Evolutionary conservation across 148 eudicot genomes (phyloP).

Genomic region (Tetragonia tetragonoides): DNA sequence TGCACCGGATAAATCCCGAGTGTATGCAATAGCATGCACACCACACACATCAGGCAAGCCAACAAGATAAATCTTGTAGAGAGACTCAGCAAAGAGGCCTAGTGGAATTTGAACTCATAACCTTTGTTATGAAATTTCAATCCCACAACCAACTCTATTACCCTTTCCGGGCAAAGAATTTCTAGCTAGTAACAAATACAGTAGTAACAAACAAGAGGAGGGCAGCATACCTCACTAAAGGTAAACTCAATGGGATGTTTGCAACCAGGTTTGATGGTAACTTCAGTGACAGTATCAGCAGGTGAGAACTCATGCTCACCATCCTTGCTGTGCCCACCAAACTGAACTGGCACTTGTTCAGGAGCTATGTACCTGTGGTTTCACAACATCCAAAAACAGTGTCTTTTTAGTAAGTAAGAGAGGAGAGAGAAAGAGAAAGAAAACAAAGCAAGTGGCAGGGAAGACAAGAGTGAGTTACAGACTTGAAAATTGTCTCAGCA

Average conservation of each 20-base stretch:
- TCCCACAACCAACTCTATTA: too few relatives aligned
- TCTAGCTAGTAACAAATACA: neutral
- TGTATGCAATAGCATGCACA: too few relatives aligned
- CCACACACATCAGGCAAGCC: too few relatives aligned
- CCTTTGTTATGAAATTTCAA: too few relatives aligned
- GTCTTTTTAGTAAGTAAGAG: neutral
- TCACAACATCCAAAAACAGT: neutral
- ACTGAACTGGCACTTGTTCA: constrained; percentile 64
- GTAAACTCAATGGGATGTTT: constrained; percentile 60
- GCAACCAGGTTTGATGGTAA: constrained; percentile 52
- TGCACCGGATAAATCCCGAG: too few relatives aligned
- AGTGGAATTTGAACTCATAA: too few relatives aligned
- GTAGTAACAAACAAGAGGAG: too few relatives aligned
- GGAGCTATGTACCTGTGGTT: constrained; percentile 59
- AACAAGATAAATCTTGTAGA: too few relatives aligned
- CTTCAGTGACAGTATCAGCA: constrained; percentile 58
- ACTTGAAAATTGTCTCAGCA: constrained; percentile 74
- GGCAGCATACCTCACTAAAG: constrained; percentile 45
- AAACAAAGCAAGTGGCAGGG: neutral
- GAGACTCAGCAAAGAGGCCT: too few relatives aligned
- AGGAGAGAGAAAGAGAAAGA: neutral
- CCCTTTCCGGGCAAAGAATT: too few relatives aligned
- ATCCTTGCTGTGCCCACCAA: constrained; percentile 67
- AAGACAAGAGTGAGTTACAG: constrained; percentile 18
- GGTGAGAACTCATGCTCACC: constrained; percentile 56